Base-by-base conservation (phyloP, 2,329 filamentous ascomycete genomes). In the Fusarium torreyae region DNA sequence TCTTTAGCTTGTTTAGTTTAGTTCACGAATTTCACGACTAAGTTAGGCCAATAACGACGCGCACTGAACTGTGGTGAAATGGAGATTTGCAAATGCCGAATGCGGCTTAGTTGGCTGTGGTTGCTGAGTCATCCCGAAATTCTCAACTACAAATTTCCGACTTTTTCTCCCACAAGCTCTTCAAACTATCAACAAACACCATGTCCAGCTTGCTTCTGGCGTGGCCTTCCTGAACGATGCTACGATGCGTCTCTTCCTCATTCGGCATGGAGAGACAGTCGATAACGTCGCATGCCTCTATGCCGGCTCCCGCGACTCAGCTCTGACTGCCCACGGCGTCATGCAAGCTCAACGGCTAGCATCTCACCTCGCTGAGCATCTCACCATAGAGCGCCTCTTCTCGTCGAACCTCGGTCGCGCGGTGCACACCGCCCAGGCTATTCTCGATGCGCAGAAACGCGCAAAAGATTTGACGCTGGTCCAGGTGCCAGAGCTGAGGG, bases 201-300 rank as follows among this genome's bases (percentile, higher is more conserved):
- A 74, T 74, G 72, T 48, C 49, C 58, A 69, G 66, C 68, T 66
- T 53, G 51, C 63, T 61, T 57, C 63, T 54, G 61, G 63, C 59
- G 36, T 66, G 55, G 54, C 67, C 65, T 51, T 46, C 53, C 31
- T 72, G 50, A 73, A 68, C 57, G 43, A 71, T 65, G 63, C 45
- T 26, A 70, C 54, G 79, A 81, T 81, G 79, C 79, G 75, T 63
- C 70, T 97, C 57, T 89, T 94, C 74, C 86, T 97, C 73, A 89
- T 97, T 74, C 90, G 94, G 58, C 94, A 97, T 84, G 94, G 91
- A 76, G 94, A 97, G 82, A 95, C 93, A 17, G 92, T 97, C 69
- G 92, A 97, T 81, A 97, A 97, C 78, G 91, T 96, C 61, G 91
- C 91, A 40, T 87, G 90, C 56, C 81, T 93, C 63, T 94, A 92